These are phyloP conservation scores for Rhodotorula taiwanensis DNA, from an alignment of 768 basidiomycete genomes.

Conservation along the genomic window DNA sequence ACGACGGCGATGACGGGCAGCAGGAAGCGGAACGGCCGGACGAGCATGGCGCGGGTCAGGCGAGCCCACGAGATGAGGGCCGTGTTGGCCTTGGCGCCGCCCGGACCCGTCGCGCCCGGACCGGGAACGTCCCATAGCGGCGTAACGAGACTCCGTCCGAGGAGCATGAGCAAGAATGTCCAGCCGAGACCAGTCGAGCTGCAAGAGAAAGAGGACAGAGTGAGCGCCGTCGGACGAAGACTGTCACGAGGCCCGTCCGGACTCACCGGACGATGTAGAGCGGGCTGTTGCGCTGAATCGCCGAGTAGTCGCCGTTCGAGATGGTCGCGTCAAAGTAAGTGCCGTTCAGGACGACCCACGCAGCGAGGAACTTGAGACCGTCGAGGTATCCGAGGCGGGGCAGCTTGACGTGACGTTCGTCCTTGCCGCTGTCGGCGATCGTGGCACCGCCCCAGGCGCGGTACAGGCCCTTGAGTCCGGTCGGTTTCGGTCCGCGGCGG, in stretches of 20 bases:
- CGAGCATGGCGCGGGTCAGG: conserved; percentile 41
- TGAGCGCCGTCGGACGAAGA: neutral
- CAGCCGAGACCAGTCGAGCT: conserved; percentile 41
- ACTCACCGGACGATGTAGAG: conserved; percentile 41
- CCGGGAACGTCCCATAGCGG: conserved; percentile 41
- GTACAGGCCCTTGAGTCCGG: conserved; percentile 34
- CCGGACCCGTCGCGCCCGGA: neutral
- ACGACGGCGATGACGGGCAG: conserved; percentile 41
- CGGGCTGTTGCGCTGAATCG: conserved; percentile 39
- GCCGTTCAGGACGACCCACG: conserved; percentile 40
- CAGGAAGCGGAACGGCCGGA: conserved; percentile 42
- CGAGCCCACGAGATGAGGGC: conserved; percentile 41
- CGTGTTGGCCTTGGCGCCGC: conserved; percentile 30
- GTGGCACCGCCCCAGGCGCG: conserved; percentile 33
- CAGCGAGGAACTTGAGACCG: conserved; percentile 40
- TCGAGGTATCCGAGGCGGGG: conserved; percentile 42
- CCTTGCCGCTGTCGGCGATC: conserved; percentile 37
- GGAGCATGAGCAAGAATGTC: conserved; percentile 40
- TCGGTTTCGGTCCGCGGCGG: conserved; percentile 32
- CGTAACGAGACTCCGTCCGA: conserved; percentile 40
- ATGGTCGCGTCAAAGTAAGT: conserved; percentile 41
- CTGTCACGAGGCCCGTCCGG: neutral
- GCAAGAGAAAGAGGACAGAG: neutral
- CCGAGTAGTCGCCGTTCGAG: conserved; percentile 36
- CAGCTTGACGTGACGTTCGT: conserved; percentile 39